phyloP scores from a whole-genome alignment of 441 rosid genomes.

The Corymbia calophylla region DNA sequence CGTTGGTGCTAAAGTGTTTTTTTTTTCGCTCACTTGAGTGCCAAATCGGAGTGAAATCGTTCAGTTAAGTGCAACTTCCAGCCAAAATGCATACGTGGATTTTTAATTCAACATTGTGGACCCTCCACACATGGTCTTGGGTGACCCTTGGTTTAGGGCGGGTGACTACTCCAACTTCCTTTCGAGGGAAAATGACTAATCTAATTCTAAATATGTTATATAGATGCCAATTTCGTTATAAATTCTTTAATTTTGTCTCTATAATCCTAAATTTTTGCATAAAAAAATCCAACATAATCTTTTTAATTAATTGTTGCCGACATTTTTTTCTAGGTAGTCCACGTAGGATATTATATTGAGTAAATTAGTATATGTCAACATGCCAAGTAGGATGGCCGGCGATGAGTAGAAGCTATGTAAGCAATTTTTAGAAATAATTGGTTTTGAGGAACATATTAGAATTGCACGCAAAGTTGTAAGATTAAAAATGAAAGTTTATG shows the following conservation, averaged over 20 bases:
- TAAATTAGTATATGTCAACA: accelerated
- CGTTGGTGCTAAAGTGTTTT: no score
- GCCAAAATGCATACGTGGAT: no score
- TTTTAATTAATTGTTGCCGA: accelerated
- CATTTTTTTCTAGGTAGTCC: neutral
- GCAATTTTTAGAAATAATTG: no score
- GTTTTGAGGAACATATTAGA: neutral
- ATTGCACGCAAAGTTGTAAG: no score
- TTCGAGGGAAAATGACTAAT: no score
- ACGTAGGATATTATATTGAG: neutral
- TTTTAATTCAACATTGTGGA: neutral
- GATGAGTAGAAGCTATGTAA: neutral
- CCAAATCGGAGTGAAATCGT: no score
- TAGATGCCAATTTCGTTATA: accelerated
- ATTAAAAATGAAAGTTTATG: no score
- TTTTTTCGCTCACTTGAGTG: no score
- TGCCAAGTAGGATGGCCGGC: neutral
- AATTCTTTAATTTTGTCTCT: accelerated
- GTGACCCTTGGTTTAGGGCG: neutral
- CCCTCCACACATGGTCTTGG: neutral
- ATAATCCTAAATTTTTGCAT: neutral
- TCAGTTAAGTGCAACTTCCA: no score
- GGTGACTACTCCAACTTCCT: neutral
- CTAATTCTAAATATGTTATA: neutral
- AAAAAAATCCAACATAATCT: accelerated